Evolutionary conservation across 129 eudicot species (phyloP).

Genomic region (Centella asiatica): DNA sequence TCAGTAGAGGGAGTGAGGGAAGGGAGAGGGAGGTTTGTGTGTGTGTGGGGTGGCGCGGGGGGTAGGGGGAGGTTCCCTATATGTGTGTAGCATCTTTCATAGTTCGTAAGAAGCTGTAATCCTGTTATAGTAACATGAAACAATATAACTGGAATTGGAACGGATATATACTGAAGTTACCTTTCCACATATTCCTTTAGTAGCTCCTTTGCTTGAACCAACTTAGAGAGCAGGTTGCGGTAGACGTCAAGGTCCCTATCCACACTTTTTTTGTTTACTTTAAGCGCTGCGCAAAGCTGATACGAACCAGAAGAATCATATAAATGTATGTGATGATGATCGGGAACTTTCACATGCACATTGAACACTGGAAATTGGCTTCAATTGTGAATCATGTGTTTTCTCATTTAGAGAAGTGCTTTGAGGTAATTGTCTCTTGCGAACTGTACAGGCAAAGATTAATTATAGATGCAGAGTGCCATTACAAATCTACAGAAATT

Average conservation of each 20-base stretch:
- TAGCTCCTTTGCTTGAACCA: conserved; percentile 93
- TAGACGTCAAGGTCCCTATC: conserved; percentile 96
- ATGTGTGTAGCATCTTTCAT: not conserved
- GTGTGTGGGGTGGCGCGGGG: too few species aligned
- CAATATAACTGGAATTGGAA: not conserved
- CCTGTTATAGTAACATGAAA: not conserved
- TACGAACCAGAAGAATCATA: conserved; percentile 1
- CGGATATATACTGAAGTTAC: conserved; percentile 17
- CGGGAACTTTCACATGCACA: not conserved
- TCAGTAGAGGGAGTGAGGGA: too few species aligned
- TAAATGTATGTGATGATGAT: not conserved
- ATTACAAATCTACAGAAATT: too few species aligned
- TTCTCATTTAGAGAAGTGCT: too few species aligned
- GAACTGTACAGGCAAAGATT: too few species aligned
- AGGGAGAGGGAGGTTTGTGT: too few species aligned
- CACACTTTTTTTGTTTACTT: conserved; percentile 68
- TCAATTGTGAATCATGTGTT: not conserved
- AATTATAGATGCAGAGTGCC: too few species aligned
- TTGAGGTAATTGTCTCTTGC: too few species aligned
- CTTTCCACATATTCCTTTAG: conserved; percentile 82
- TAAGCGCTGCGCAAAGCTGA: conserved; percentile 83
- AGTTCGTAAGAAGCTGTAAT: too few species aligned
- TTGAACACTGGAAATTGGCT: too few species aligned
- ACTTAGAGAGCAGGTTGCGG: conserved; percentile 84
- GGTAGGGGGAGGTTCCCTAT: too few species aligned